Base-by-base conservation (phyloP, 345 rosid species). In the Acer saccharum region DNA sequence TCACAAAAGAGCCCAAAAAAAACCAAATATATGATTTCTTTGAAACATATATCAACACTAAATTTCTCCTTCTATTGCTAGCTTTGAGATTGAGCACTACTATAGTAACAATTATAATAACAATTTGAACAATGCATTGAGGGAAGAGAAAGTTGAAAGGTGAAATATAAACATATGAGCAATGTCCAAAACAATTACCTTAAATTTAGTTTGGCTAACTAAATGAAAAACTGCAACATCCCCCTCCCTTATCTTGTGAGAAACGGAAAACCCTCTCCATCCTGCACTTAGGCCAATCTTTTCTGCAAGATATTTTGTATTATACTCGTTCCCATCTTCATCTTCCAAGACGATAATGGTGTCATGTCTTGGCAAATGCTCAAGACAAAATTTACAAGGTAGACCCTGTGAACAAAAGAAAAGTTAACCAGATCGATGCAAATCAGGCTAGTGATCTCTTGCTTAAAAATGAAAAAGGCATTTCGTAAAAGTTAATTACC, bases 221-320 rank as follows among this genome's bases (percentile, higher is more conserved):
- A 90, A 83, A 57, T 89, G 94, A 84, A 93, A 93, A 48, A 90
- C 85, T n/a, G 86, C 18, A 21, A 73, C 90, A 82, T 93, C 96
- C 41, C 94, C 91, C 64, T 87, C 88, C 16, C 84, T 74, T 58
- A 90, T 80, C 7, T 87, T 81, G 65, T 89, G 93, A 64, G 82
- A 88, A 77, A 84, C 69, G 27, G 90, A 74, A 66, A 90, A 90
- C 58, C 83, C 83, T 83, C 93, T 89, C 94, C 94, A 91, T 52
- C 94, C 94, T 41, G 79, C 94, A 43, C 98, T 90, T 25, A 93
- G 84, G 14, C 94, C 92, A 18, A 41, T 68, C 83, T 90, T 93
- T 27, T 21, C 82, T 6, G 73, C 85, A 54, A 90, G 87, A 80
- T 81, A 93, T 43, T 88, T 90, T 2, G 87, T 77, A 68, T 55